A percentile compares a stretch with the other conserved stretches of the same genome.
phyloP scores from a whole-genome alignment of 2,329 filamentous ascomycete genomes.

The Trichoderma oligosporum region DNA sequence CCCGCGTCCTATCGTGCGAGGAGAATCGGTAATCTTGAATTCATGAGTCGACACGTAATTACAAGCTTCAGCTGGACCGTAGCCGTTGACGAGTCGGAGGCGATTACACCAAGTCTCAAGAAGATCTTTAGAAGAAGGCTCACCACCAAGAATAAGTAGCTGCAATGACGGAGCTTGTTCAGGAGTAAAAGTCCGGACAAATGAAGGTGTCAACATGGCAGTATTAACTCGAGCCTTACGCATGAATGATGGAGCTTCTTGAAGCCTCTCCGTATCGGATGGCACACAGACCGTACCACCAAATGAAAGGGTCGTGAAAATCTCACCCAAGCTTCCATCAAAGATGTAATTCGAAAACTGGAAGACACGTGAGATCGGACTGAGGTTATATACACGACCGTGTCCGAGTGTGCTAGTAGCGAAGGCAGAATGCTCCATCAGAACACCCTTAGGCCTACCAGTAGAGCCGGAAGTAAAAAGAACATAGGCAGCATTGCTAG shows the following conservation, averaged over 20 bases:
- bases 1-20: conserved; percentile 17
- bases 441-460: conserved; percentile 29
- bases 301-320: conserved; percentile 23
- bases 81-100: conserved; percentile 21
- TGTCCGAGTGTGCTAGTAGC: conserved; percentile 49
- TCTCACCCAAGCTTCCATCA: conserved; percentile 41
- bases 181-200: conserved; percentile 21
- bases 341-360: conserved; percentile 51
- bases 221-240: conserved; percentile 5
- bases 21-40: conserved; percentile 3
- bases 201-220: conserved; percentile 23
- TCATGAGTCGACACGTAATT: conserved; percentile 17
- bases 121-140: conserved; percentile 14
- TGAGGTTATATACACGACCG: conserved; percentile 44
- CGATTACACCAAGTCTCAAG: conserved; percentile 22
- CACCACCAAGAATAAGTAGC: conserved; percentile 20
- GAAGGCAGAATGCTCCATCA: conserved; percentile 47
- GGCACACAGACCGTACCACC: conserved; percentile 27
- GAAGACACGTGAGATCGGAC: conserved; percentile 46
- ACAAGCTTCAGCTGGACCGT: conserved; percentile 23
- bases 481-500: conserved; percentile 23
- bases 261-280: conserved; percentile 22
- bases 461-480: conserved; percentile 31
- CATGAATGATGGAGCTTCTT: conserved; percentile 15
- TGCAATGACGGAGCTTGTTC: conserved; percentile 19